These are phyloP conservation scores for Lepidium sativum DNA, from an alignment of 345 rosid genomes.

Conservation along the genomic window DNA sequence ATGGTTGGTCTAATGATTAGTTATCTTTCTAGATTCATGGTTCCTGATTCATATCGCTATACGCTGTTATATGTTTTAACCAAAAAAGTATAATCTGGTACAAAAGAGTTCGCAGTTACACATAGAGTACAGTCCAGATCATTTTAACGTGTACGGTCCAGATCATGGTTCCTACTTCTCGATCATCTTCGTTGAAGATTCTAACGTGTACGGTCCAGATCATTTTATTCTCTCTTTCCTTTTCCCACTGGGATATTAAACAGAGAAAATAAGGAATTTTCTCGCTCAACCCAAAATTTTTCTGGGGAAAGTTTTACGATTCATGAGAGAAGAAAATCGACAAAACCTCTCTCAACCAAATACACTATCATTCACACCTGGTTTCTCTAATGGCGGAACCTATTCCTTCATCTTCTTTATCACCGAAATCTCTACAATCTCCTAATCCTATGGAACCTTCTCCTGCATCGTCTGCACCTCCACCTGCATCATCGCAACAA, in stretches of 20 bases:
- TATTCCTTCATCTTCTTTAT: conserved; percentile 29
- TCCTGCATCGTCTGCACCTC: conserved; percentile 19
- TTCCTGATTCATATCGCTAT: not conserved
- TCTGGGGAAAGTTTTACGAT: conserved; percentile 5
- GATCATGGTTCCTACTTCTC: conserved; percentile 6
- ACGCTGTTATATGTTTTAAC: not conserved
- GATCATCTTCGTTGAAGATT: conserved; percentile 1
- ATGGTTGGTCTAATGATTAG: not conserved
- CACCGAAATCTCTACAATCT: conserved; percentile 33
- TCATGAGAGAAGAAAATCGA: conserved; percentile 1
- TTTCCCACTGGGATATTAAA: not conserved
- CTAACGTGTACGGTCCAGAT: conserved; percentile 29
- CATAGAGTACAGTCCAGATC: not conserved
- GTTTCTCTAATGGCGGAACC: conserved; percentile 37
- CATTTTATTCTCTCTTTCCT: not conserved
- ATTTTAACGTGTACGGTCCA: conserved; percentile 24
- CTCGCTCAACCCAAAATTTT: not conserved
- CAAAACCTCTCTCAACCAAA: conserved; percentile 6
- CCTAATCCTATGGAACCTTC: conserved; percentile 38
- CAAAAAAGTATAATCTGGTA: not conserved
- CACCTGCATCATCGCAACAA: conserved; percentile 23
- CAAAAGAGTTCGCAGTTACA: not conserved
- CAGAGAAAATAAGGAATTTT: not conserved
- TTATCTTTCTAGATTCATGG: not conserved
- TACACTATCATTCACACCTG: not conserved